Conservation (phyloP, 257 asterid genomes). For the Ligustrum vulgare region DNA sequence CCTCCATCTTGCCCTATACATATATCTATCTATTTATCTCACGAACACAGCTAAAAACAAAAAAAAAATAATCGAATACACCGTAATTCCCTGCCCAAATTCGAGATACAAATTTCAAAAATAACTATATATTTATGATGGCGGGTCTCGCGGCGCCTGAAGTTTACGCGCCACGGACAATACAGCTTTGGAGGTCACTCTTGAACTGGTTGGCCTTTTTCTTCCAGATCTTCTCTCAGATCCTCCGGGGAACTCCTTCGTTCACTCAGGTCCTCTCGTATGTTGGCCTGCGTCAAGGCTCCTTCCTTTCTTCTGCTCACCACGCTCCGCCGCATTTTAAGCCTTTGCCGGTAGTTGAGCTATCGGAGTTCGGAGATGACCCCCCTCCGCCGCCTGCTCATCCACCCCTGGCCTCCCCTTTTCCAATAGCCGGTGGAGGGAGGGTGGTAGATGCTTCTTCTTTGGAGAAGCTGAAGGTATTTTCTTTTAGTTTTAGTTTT, state of each 20-base stretch:
- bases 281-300: slow-evolving; percentile 59
- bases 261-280: slow-evolving; percentile 56
- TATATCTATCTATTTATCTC: not conserved
- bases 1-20: not conserved
- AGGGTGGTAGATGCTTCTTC: not conserved
- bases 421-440: slow-evolving; percentile 6
- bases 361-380: slow-evolving; percentile 44
- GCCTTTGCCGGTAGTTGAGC: slow-evolving; percentile 78
- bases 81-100: not conserved
- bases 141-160: slow-evolving; percentile 85
- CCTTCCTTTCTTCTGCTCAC: slow-evolving; percentile 47
- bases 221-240: slow-evolving; percentile 93
- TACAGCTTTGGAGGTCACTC: slow-evolving; percentile 81
- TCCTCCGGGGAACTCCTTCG: slow-evolving; percentile 72
- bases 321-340: slow-evolving; percentile 46
- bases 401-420: slow-evolving; percentile 17
- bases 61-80: not conserved
- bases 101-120: not conserved
- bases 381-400: slow-evolving; percentile 17
- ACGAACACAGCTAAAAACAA: not conserved
- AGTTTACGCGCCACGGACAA: slow-evolving; percentile 78
- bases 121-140: slow-evolving; percentile 33
- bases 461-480: slow-evolving; percentile 1
- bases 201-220: slow-evolving; percentile 82
- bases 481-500: not conserved